These are phyloP conservation scores for Solanum neorickii DNA, from an alignment of 257 asterid species.

Conservation along the genomic window DNA sequence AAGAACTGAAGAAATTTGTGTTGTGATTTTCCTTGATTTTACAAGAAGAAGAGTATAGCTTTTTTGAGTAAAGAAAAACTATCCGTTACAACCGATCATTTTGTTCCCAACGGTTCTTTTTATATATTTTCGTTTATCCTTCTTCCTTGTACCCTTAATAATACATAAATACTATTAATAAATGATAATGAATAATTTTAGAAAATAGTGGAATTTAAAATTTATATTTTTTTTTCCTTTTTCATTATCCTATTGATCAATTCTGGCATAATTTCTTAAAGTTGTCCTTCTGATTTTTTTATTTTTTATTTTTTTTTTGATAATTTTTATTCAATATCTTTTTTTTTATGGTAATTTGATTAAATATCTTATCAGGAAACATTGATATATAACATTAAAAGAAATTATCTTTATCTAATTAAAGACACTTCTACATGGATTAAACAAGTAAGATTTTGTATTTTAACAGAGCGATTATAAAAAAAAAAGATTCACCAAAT, in stretches of 20 bases:
- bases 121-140: background rate
- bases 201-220: background rate
- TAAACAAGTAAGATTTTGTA: background rate
- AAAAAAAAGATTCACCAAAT: background rate
- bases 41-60: background rate
- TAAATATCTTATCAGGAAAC: background rate
- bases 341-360: too few species aligned
- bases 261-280: background rate
- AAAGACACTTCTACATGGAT: background rate
- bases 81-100: conserved; percentile 48
- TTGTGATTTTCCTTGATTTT: background rate
- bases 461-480: too few species aligned
- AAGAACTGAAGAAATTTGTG: conserved; percentile 2
- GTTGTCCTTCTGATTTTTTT: background rate
- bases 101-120: conserved; percentile 42
- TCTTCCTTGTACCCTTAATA: background rate
- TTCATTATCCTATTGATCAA: background rate
- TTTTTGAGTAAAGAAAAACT: conserved; percentile 14
- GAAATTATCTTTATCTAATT: background rate
- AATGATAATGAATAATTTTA: background rate
- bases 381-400: background rate
- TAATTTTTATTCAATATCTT: too few species aligned
- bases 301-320: too few species aligned
- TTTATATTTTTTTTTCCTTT: too few species aligned
- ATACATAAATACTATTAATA: background rate